A percentile compares a stretch with the other conserved stretches of the same genome.
phyloP scores from a whole-genome alignment of 1,284 basidiomycete genomes.

The Paramarasmius palmivorus region DNA sequence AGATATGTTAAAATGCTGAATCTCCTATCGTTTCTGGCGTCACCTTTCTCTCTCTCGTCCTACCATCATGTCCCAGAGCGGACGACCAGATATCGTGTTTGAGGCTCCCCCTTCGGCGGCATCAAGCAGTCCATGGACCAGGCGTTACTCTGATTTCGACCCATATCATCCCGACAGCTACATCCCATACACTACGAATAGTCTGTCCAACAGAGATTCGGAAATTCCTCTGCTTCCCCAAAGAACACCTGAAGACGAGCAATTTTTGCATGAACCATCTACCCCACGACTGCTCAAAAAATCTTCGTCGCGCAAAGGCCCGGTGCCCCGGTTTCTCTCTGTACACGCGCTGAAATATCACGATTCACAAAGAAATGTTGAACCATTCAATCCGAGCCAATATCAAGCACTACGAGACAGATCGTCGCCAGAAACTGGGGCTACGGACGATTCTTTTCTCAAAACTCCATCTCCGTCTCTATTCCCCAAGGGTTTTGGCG shows the following conservation, averaged over 20 bases:
- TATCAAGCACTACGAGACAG: no score
- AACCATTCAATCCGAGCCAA: not conserved
- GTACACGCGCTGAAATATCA: not conserved
- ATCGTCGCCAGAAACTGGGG: no score
- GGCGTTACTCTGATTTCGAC: constrained; percentile 2
- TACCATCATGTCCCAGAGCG: not conserved
- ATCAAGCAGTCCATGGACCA: not conserved
- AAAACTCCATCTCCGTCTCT: not conserved
- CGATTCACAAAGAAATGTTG: not conserved
- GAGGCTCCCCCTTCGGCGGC: constrained; percentile 1
- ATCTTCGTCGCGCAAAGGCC: not conserved
- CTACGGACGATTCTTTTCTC: not conserved
- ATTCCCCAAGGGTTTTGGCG: not conserved
- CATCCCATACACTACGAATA: not conserved
- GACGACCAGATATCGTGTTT: not conserved
- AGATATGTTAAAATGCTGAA: no score
- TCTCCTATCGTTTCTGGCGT: not conserved
- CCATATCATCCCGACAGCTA: constrained; percentile 4
- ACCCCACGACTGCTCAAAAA: constrained; percentile 1
- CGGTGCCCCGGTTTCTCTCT: not conserved
- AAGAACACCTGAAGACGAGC: not conserved
- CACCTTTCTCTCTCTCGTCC: not conserved
- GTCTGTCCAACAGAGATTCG: constrained; percentile 1
- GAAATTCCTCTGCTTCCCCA: not conserved
- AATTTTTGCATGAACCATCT: not conserved